Percentiles rank a stretch among this genome's conserved stretches.
Evolutionary conservation across 2,329 filamentous ascomycete species (phyloP).

Genomic region (Claviceps sp.): DNA sequence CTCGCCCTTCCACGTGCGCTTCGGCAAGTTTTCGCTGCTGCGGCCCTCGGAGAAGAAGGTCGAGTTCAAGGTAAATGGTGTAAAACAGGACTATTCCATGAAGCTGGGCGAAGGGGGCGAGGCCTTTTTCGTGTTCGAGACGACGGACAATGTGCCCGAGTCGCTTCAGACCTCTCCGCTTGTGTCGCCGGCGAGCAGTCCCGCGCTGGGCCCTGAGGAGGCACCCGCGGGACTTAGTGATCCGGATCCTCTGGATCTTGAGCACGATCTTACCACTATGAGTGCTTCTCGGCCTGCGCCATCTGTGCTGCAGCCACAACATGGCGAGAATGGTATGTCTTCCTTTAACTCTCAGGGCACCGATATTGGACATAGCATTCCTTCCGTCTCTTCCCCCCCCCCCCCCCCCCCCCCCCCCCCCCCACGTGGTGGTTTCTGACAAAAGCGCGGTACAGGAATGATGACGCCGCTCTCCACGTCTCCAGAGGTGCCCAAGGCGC

Average conservation of each 20-base stretch:
- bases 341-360: not conserved
- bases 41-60: slow-evolving; percentile 98
- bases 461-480: slow-evolving; percentile 41
- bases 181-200: slow-evolving; percentile 79
- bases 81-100: slow-evolving; percentile 91
- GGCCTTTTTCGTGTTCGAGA: slow-evolving; percentile 98
- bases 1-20: slow-evolving; percentile 96
- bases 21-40: slow-evolving; percentile 93
- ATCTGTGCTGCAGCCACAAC: slow-evolving; percentile 23
- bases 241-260: slow-evolving; percentile 56
- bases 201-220: slow-evolving; percentile 39
- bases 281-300: slow-evolving; percentile 30
- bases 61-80: slow-evolving; percentile 88
- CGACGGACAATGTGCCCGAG: slow-evolving; percentile 79
- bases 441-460: slow-evolving; percentile 21
- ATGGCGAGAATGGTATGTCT: slow-evolving; percentile 17
- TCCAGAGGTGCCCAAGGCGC: slow-evolving; percentile 32
- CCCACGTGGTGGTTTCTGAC: no score
- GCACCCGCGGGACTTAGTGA: slow-evolving; percentile 39
- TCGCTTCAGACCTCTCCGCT: slow-evolving; percentile 89
- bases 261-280: slow-evolving; percentile 22
- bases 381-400: no score
- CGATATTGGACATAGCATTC: no score
- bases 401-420: no score
- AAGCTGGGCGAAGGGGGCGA: slow-evolving; percentile 95